A percentile compares a stretch with the other conserved stretches of the same genome.
These are phyloP conservation scores for Coemansia sp. DNA, from an alignment of 192 early-diverging fungal genomes.

Conservation along the genomic window DNA sequence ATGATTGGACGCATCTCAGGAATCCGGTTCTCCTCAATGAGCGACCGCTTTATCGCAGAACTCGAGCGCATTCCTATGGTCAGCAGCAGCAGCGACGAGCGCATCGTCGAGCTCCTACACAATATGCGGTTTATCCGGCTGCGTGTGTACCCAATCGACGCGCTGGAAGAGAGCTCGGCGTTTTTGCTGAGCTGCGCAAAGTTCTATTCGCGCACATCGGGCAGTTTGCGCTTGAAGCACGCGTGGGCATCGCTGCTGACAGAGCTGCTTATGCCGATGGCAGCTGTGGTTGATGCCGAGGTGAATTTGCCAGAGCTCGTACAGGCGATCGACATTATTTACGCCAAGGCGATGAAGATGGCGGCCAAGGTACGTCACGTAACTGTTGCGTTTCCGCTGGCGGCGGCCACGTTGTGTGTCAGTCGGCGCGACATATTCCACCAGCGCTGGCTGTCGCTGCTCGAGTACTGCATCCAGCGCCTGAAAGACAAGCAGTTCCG, in stretches of 20 bases:
- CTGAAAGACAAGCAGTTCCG: conserved; percentile 77
- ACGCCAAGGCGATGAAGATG: conserved; percentile 88
- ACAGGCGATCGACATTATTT: conserved; percentile 89
- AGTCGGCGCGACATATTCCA: conserved; percentile 87
- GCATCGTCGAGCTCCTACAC: conserved; percentile 82
- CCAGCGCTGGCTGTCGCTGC: conserved; percentile 69
- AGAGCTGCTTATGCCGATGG: conserved; percentile 87
- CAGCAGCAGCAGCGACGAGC: conserved; percentile 65
- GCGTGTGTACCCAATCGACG: conserved; percentile 92
- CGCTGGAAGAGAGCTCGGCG: conserved; percentile 91
- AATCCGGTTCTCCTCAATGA: conserved; percentile 89
- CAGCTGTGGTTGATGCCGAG: conserved; percentile 85
- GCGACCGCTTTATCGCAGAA: conserved; percentile 89
- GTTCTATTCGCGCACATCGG: conserved; percentile 79
- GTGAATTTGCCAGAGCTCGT: conserved; percentile 94
- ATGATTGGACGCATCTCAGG: conserved; percentile 90
- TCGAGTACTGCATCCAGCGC: conserved; percentile 68
- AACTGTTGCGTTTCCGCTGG: conserved; percentile 77
- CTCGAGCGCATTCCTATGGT: conserved; percentile 71
- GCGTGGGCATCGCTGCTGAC: conserved; percentile 91
- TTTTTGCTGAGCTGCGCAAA: conserved; percentile 88
- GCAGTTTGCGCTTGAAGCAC: conserved; percentile 78
- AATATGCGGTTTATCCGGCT: conserved; percentile 89
- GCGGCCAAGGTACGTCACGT: conserved; percentile 79
- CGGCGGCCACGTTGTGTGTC: conserved; percentile 86